Evolutionary conservation across 2,329 filamentous ascomycete species (phyloP).

Genomic region (Talaromyces verruculosus): DNA sequence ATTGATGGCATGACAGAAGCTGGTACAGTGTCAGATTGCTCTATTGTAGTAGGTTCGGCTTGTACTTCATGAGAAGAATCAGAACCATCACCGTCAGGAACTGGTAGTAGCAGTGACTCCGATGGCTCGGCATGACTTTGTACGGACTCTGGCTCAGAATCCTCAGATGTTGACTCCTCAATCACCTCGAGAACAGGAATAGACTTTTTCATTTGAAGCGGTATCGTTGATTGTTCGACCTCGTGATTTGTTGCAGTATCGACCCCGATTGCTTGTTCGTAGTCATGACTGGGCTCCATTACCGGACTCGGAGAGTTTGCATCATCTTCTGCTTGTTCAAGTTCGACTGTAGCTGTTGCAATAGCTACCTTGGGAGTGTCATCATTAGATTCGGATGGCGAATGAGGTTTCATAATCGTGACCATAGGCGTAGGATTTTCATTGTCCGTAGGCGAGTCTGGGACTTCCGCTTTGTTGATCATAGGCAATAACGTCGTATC

Average conservation of each 20-base stretch:
- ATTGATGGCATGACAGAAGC: background rate
- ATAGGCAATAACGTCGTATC: background rate
- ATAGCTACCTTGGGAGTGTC: background rate
- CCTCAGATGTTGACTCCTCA: conserved; percentile 1
- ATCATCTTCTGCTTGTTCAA: background rate
- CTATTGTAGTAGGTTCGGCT: background rate
- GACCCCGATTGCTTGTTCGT: background rate
- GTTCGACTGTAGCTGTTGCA: background rate
- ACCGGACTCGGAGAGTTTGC: background rate
- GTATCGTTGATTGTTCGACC: background rate
- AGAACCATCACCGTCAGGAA: background rate
- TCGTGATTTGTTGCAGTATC: background rate
- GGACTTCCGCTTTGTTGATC: background rate
- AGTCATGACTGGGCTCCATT: background rate
- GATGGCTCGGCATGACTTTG: background rate
- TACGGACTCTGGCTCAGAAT: background rate
- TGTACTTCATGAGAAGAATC: background rate
- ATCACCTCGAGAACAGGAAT: background rate
- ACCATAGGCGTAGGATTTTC: background rate
- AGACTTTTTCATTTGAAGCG: background rate
- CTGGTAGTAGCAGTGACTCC: background rate
- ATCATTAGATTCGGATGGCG: background rate
- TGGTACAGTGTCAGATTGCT: background rate
- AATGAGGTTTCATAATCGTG: background rate
- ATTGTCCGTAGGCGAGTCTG: background rate